A percentile compares a stretch with the other conserved stretches of the same genome.
These are phyloP conservation scores for Raffaelea albimanens DNA, from an alignment of 2,329 filamentous ascomycete species.

Conservation along the genomic window DNA sequence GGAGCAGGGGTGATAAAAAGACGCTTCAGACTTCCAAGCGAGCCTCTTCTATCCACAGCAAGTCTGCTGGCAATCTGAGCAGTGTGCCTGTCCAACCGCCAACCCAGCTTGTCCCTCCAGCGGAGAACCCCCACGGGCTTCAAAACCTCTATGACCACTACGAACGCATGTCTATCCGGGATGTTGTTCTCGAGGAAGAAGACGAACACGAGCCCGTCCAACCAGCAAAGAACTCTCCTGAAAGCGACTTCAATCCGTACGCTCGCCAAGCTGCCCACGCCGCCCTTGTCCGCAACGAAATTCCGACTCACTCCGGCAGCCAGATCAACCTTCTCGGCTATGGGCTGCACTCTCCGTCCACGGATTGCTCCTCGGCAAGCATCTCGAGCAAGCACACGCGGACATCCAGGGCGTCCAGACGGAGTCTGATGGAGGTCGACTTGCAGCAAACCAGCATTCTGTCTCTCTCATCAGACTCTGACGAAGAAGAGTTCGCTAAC, in stretches of 20 bases:
- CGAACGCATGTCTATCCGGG: conserved; percentile 43
- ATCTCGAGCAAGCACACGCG: conserved; percentile 46
- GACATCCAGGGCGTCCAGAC: conserved; percentile 43
- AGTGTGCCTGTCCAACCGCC: not conserved
- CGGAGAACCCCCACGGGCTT: conserved; percentile 21
- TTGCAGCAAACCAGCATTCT: conserved; percentile 45
- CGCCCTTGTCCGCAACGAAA: not conserved
- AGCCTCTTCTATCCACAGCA: too few relatives aligned
- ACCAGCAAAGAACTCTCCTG: not conserved
- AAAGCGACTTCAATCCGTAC: not conserved
- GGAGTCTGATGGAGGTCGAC: conserved; percentile 40
- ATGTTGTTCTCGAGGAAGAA: conserved; percentile 22
- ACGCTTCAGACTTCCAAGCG: too few relatives aligned
- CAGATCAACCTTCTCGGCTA: conserved; percentile 8
- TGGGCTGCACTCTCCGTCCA: too few relatives aligned
- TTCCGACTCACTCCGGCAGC: not conserved
- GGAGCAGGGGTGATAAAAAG: not conserved
- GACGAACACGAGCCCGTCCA: not conserved
- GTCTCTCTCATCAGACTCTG: conserved; percentile 48
- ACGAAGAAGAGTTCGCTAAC: conserved; percentile 33
- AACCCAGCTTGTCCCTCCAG: not conserved
- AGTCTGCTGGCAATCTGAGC: not conserved
- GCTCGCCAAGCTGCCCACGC: not conserved
- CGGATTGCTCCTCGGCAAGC: conserved; percentile 37
- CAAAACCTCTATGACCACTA: conserved; percentile 49